phyloP scores from a whole-genome alignment of 441 rosid genomes.

The Metrosideros polymorpha region DNA sequence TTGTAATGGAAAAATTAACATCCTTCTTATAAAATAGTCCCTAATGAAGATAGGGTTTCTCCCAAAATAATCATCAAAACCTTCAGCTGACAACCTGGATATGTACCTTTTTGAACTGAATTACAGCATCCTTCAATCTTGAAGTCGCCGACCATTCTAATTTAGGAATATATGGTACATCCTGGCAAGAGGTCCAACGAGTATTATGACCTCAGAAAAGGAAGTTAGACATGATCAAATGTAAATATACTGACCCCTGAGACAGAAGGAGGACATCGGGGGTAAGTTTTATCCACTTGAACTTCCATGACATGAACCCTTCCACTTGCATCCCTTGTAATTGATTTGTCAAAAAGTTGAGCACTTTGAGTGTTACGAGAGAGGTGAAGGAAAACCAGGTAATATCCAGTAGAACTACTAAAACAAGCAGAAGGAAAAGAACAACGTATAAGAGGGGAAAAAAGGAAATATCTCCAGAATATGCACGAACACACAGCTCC shows the following conservation, averaged over 20 bases:
- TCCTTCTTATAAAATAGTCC: neutral
- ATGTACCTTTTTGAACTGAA: slow-evolving; percentile 50
- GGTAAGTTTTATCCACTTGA: slow-evolving; percentile 43
- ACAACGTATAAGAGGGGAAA: neutral
- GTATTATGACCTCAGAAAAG: neutral
- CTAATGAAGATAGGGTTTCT: neutral
- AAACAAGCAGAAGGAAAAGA: neutral
- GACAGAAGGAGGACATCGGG: slow-evolving; percentile 47
- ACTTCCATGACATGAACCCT: slow-evolving; percentile 47
- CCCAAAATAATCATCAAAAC: neutral
- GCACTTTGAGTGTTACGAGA: neutral
- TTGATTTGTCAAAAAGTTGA: slow-evolving; percentile 1
- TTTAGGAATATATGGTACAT: slow-evolving; percentile 46
- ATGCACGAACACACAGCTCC: neutral
- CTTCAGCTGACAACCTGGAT: neutral
- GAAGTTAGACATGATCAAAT: neutral
- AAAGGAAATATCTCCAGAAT: neutral
- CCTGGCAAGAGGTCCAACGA: slow-evolving; percentile 22
- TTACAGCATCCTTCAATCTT: slow-evolving; percentile 53
- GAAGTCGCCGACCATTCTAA: slow-evolving; percentile 49
- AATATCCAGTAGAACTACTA: neutral
- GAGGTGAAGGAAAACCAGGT: neutral
- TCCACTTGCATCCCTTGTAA: slow-evolving; percentile 45
- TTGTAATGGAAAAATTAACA: neutral
- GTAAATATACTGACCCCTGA: slow-evolving; percentile 40